phyloP scores from a whole-genome alignment of 1,284 basidiomycete genomes.

The Schizophyllum amplum region DNA sequence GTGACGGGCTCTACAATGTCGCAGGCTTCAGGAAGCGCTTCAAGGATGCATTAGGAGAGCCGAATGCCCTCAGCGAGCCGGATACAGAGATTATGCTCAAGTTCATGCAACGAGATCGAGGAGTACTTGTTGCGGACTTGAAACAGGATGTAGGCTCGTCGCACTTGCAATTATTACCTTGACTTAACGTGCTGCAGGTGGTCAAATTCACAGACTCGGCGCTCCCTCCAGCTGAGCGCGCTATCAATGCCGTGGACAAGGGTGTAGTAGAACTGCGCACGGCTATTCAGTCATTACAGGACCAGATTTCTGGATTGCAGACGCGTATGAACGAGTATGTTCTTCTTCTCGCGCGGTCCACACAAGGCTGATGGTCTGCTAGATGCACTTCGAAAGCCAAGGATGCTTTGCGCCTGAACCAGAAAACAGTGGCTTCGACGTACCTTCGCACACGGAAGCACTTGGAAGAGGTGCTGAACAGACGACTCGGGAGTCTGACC shows the following conservation, averaged over 20 bases:
- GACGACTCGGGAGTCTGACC: conserved; percentile 67
- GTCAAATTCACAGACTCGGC: conserved; percentile 62
- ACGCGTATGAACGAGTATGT: conserved; percentile 59
- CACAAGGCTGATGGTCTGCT: conserved; percentile 5
- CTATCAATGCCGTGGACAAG: conserved; percentile 63
- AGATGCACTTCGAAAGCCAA: conserved; percentile 67
- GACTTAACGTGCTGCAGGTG: conserved; percentile 34
- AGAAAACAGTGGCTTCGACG: conserved; percentile 65
- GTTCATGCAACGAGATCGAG: conserved; percentile 73
- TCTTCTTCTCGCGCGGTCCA: conserved; percentile 4
- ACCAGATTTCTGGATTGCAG: conserved; percentile 62
- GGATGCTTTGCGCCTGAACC: conserved; percentile 55
- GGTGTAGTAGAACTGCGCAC: conserved; percentile 70
- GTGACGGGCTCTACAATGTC: conserved; percentile 56
- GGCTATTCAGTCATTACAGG: conserved; percentile 56
- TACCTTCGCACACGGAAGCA: conserved; percentile 76
- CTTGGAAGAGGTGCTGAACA: conserved; percentile 69
- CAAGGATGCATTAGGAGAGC: conserved; percentile 34
- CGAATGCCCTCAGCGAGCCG: conserved; percentile 36
- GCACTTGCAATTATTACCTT: neutral
- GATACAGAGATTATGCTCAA: conserved; percentile 70
- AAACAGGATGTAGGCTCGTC: conserved; percentile 48
- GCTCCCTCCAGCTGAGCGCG: conserved; percentile 26
- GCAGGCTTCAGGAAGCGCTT: conserved; percentile 60
- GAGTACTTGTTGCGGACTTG: conserved; percentile 48